A percentile compares a stretch with the other conserved stretches of the same genome.
These are phyloP conservation scores for Oryza punctata DNA, from an alignment of 176 grass and related monocot species.

Conservation along the genomic window DNA sequence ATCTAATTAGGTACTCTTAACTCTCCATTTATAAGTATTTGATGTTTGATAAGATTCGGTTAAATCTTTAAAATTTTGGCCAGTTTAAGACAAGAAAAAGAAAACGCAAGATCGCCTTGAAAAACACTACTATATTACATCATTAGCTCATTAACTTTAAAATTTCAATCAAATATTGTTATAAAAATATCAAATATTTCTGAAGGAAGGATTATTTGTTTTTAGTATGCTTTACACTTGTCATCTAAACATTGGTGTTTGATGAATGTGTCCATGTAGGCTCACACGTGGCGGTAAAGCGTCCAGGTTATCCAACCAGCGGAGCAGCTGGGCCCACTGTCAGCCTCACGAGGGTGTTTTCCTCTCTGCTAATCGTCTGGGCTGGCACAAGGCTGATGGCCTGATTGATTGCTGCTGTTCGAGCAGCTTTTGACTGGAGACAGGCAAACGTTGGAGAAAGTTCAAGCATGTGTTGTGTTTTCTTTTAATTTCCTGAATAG, in stretches of 20 bases:
- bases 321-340: conserved; percentile 26
- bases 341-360: conserved; percentile 25
- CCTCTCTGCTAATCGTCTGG: background rate
- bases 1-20: too few species aligned
- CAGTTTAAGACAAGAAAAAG: too few species aligned
- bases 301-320: conserved; percentile 12
- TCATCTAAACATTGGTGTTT: background rate
- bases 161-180: too few species aligned
- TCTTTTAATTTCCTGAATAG: background rate
- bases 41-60: too few species aligned
- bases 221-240: too few species aligned
- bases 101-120: too few species aligned
- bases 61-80: too few species aligned
- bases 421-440: conserved; percentile 1
- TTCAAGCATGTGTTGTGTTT: background rate
- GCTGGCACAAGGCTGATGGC: conserved; percentile 22
- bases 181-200: too few species aligned
- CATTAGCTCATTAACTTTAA: too few species aligned
- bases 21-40: too few species aligned
- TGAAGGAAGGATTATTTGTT: too few species aligned
- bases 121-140: too few species aligned
- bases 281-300: conserved; percentile 47
- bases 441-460: background rate
- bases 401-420: background rate
- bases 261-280: conserved; percentile 30